Conservation (phyloP, 768 basidiomycete species). For the Baorangia bicolor region DNA sequence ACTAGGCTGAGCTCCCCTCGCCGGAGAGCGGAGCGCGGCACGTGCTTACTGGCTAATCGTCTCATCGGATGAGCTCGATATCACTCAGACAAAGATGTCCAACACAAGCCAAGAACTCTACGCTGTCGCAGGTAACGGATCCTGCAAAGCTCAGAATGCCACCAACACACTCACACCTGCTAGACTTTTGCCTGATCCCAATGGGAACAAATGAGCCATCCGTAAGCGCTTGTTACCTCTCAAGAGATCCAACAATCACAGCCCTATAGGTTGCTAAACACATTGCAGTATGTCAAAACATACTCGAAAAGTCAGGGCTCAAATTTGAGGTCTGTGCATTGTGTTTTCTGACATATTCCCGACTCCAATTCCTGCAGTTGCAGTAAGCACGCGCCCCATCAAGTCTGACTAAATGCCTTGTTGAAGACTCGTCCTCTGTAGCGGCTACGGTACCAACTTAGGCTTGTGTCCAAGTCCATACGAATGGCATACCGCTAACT, state of each 20-base stretch:
- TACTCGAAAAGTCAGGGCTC: constrained; percentile 82
- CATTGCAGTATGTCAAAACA: constrained; percentile 77
- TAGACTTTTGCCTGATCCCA: constrained; percentile 89
- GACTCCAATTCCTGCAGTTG: constrained; percentile 27
- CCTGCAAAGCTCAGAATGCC: not conserved
- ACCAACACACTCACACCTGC: not conserved
- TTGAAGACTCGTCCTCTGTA: constrained; percentile 28
- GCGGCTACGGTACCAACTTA: constrained; percentile 91
- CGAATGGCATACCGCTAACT: not conserved
- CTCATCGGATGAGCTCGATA: too few relatives aligned
- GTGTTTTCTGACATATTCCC: not conserved
- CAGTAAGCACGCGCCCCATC: constrained; percentile 31
- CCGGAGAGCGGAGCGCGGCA: not conserved
- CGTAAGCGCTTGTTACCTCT: constrained; percentile 37
- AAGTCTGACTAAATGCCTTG: constrained; percentile 34
- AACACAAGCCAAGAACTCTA: constrained; percentile 50
- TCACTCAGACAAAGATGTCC: too few relatives aligned
- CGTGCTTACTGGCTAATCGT: too few relatives aligned
- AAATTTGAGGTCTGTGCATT: constrained; percentile 64
- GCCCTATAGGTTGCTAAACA: constrained; percentile 63
- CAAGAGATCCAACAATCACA: constrained; percentile 1
- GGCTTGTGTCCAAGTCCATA: constrained; percentile 40
- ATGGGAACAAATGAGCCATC: constrained; percentile 77
- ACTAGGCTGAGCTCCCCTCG: too few relatives aligned
- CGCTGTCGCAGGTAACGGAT: constrained; percentile 66